These are phyloP conservation scores for Rhododendron mucronatum DNA, from an alignment of 148 eudicot species.

Conservation along the genomic window DNA sequence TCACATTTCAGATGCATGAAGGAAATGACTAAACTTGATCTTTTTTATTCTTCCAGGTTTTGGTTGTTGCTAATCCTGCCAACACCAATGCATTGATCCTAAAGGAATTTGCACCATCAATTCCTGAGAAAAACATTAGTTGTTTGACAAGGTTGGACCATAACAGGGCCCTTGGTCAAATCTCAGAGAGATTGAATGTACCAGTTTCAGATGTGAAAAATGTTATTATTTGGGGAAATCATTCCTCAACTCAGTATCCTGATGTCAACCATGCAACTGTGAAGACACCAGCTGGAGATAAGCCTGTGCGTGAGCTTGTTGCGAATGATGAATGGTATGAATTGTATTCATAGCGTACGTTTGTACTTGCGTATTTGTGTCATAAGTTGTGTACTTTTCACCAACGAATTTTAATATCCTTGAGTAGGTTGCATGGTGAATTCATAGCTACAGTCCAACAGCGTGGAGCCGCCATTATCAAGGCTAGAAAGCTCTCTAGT, in stretches of 20 bases:
- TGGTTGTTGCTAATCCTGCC: constrained; percentile 99
- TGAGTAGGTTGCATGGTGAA: constrained; percentile 61
- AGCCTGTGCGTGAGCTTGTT: constrained; percentile 80
- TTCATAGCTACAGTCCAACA: constrained; percentile 88
- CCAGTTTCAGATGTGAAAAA: constrained; percentile 91
- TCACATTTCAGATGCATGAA: background rate
- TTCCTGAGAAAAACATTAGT: constrained; percentile 82
- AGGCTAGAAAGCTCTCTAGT: constrained; percentile 94
- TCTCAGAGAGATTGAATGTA: constrained; percentile 78
- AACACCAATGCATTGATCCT: constrained; percentile 94
- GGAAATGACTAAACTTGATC: background rate
- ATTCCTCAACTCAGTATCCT: constrained; percentile 88
- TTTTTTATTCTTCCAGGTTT: constrained; percentile 40
- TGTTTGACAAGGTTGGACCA: constrained; percentile 93
- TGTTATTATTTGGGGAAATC: constrained; percentile 93
- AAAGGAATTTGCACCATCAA: constrained; percentile 94
- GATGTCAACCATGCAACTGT: constrained; percentile 99
- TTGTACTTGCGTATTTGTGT: background rate
- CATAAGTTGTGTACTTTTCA: background rate
- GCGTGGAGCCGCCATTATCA: constrained; percentile 96
- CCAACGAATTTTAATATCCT: background rate
- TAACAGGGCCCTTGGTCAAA: constrained; percentile 97
- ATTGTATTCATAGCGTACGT: background rate
- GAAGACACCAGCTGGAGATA: constrained; percentile 69
- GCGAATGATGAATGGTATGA: constrained; percentile 78